phyloP scores from a whole-genome alignment of 2,329 filamentous ascomycete genomes.

The Trichoderma arundinaceum region DNA sequence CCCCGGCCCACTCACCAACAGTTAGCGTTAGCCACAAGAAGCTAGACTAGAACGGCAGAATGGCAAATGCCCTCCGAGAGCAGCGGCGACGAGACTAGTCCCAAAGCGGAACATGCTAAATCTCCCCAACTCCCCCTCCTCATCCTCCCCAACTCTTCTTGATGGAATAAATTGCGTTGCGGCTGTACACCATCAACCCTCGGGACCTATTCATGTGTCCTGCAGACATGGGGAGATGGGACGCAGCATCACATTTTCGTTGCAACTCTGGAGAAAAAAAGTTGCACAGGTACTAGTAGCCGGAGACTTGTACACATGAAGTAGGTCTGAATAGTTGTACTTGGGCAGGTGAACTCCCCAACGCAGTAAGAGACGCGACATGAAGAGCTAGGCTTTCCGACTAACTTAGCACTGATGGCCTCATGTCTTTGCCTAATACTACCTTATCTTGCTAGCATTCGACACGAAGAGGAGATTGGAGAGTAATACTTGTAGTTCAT shows the following conservation, averaged over 20 bases:
- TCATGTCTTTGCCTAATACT: too few species aligned
- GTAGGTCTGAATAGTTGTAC: constrained; percentile 1
- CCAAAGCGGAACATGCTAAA: background rate
- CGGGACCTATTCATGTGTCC: constrained; percentile 19
- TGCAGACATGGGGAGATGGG: constrained; percentile 2
- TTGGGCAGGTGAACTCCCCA: background rate
- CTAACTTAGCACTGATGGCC: too few species aligned
- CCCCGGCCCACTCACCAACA: background rate
- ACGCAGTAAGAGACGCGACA: constrained; percentile 11
- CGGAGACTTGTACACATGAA: constrained; percentile 18
- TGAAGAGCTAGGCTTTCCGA: too few species aligned
- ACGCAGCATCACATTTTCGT: background rate
- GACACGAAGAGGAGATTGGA: too few species aligned
- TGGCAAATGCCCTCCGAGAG: background rate
- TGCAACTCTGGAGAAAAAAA: constrained; percentile 7
- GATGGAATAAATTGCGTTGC: constrained; percentile 2
- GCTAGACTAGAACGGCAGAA: constrained; percentile 8
- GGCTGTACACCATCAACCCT: constrained; percentile 15
- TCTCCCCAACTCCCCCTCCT: background rate
- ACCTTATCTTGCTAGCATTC: too few species aligned
- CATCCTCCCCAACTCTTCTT: constrained; percentile 3
- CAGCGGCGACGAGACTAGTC: constrained; percentile 12
- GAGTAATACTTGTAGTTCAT: too few species aligned
- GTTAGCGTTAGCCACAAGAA: background rate
- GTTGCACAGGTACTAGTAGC: background rate